Evolutionary conservation across 176 grass and related monocot genomes (phyloP), one percentile per base, ranked within the genome.

Genomic region (Phoenix roebelenii): DNA sequence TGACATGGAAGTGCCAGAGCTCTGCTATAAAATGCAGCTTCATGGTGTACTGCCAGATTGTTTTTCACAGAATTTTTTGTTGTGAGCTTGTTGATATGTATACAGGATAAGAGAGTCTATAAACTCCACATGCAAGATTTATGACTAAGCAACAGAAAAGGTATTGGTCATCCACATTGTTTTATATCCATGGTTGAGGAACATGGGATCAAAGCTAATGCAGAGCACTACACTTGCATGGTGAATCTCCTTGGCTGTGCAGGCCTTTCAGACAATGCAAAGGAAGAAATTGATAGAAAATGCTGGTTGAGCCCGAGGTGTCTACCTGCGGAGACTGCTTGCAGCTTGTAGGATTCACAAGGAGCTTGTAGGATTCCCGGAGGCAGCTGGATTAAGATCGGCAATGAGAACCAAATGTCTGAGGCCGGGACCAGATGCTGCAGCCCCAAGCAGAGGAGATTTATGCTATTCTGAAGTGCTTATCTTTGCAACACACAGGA

Each of bases 61-160:
- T 7, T 66, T 66, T 15, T 66, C 49, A 26, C 16, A 52, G 51
- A 5, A 5, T 65, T 17, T 10, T 51, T 66, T 23, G 49, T 7
- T 66, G 63, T 23, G 18, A 51, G 15, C 63, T 66, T 51, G 16
- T 66, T n/a, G 63, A 66, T 52, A 53, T 66, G 49, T 52, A 66
- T 53, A 23, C 48, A 6, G 52, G 26, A 52, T 52, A 23, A 25
- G 63, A 23, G 49, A 25, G 22, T n/a, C n/a, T 53, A 2, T 53
- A 2, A 18, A 66, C 26, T 53, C 26, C 28, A 16, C 63, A 25
- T 53, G 22, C 22, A 66, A 16, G 22, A 52, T 52, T 6, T 53
- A 52, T 53, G 22, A 66, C 22, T 25, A 16, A 7, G 48, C 48
- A 52, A 51, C 49, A 3, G 50, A 65, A 4, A 65, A 65, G 35